These are phyloP conservation scores for Aureobasidium sp. DNA, from an alignment of 2,329 filamentous ascomycete genomes.

Conservation along the genomic window DNA sequence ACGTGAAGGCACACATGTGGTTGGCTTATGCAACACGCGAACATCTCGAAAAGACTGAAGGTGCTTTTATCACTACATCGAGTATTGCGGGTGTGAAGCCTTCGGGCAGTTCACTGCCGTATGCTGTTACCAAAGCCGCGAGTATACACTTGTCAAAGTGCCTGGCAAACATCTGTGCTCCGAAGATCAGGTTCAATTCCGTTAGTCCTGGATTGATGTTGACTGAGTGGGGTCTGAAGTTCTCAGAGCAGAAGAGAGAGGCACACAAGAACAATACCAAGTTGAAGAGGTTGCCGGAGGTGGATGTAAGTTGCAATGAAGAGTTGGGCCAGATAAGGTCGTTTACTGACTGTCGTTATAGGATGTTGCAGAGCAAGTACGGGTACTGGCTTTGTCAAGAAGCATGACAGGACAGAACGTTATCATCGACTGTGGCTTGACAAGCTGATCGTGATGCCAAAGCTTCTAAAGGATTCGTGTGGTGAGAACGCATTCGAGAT, in stretches of 20 bases:
- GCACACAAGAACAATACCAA: constrained; percentile 25
- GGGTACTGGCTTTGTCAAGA: constrained; percentile 42
- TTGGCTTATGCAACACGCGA: constrained; percentile 49
- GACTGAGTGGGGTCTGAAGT: constrained; percentile 43
- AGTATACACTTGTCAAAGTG: constrained; percentile 49
- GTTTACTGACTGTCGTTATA: constrained; percentile 21
- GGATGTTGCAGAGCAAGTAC: constrained; percentile 50
- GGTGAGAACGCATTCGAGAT: too few relatives aligned
- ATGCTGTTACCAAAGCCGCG: constrained; percentile 32
- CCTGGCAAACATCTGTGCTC: constrained; percentile 47
- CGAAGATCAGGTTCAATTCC: constrained; percentile 52
- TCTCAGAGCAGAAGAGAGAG: constrained; percentile 39
- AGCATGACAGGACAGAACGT: constrained; percentile 48
- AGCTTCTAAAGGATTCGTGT: background rate
- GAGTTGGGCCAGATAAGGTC: background rate
- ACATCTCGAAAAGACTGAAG: constrained; percentile 50
- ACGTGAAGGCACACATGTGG: constrained; percentile 57
- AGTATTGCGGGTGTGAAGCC: constrained; percentile 58
- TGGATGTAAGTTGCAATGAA: constrained; percentile 35
- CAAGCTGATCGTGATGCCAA: background rate
- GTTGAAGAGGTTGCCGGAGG: constrained; percentile 20
- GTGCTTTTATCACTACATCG: constrained; percentile 57
- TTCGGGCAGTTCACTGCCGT: constrained; percentile 51
- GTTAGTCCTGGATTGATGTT: constrained; percentile 47
- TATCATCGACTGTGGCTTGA: constrained; percentile 42